Evolutionary conservation across 345 rosid genomes (phyloP), one percentile per base, ranked within the genome.

Genomic region (Gossypium anomalum): DNA sequence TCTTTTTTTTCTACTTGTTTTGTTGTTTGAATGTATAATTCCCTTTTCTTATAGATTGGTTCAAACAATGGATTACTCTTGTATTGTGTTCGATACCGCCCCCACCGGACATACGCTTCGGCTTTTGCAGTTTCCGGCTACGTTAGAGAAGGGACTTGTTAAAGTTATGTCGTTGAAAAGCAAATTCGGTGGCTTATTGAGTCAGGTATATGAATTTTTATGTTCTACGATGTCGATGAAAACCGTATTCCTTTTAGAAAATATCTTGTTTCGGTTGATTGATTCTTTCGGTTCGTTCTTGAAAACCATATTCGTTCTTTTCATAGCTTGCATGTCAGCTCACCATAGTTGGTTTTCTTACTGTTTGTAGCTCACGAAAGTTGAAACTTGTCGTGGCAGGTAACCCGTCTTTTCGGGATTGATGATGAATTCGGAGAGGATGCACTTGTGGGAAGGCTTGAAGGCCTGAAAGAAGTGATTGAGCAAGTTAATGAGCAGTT

Each of bases 21-120:
- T 23, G 63, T 72, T 76, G 59, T 73, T 66, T 63, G 52, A 25
- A 29, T 41, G 47, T 48, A 34, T 34, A 47, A 20, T 60, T 8
- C 63, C 41, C 7, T 34, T 49, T 78, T 75, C 52, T 63, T 76
- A 58, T 80, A 96, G 99, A 85, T 86, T 96, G 97, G 98, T 93
- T 81, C 99, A 96, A 76, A 96, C 98, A 9, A 91, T 96, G 99
- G 98, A 93, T 78, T 96, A 96, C 82, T 93, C 97, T 59, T 88
- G 87, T 76, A 93, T 96, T 75, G 97, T 96, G 47, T 96, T 93
- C 77, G 98, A 96, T 81, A 96, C 99, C 19, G 98, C 99, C 80
- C 99, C 99, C 68, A 96, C 99, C 19, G 99, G 99, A 67, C 99
- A 96, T 78, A 96, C 99, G 27, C 97, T 96, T 65, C 90, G 97